Percentiles rank a stretch among this genome's conserved stretches.
Conservation (phyloP, 129 eudicot species). For the Lonicera japonica region DNA sequence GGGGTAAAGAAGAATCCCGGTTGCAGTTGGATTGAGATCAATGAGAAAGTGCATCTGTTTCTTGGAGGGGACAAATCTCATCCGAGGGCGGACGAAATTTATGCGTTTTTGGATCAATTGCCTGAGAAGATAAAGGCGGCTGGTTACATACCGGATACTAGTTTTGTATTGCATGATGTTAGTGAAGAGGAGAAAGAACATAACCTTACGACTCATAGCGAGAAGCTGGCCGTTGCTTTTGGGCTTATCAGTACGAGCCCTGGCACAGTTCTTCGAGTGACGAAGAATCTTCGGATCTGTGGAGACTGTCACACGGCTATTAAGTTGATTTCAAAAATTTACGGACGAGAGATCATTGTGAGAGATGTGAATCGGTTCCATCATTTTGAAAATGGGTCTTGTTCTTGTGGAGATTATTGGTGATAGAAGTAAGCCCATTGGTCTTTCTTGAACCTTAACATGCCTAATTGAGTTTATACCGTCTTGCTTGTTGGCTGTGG, state of each 20-base stretch:
- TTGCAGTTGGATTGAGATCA: conserved; percentile 52
- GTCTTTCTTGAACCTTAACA: not conserved
- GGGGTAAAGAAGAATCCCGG: conserved; percentile 55
- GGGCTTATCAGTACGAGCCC: conserved; percentile 40
- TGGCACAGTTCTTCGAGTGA: conserved; percentile 45
- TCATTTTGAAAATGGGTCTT: conserved; percentile 57
- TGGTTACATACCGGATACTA: conserved; percentile 58
- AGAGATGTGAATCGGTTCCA: conserved; percentile 76
- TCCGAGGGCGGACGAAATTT: conserved; percentile 34
- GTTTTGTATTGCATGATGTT: conserved; percentile 49
- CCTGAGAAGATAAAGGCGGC: conserved; percentile 48
- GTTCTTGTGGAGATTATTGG: conserved; percentile 87
- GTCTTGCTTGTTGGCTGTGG: conserved; percentile 33
- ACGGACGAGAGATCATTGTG: conserved; percentile 66
- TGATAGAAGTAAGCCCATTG: conserved; percentile 3
- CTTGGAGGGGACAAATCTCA: conserved; percentile 55
- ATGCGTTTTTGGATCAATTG: conserved; percentile 39
- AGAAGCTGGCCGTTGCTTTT: conserved; percentile 61
- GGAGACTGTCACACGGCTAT: conserved; percentile 77
- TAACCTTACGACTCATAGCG: conserved; percentile 44
- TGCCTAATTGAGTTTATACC: not conserved
- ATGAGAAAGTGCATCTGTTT: conserved; percentile 44
- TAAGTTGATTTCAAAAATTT: conserved; percentile 47
- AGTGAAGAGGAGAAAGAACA: conserved; percentile 60
- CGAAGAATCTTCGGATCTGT: conserved; percentile 76